Evolutionary conservation across 768 basidiomycete species (phyloP), one percentile per base, ranked within the genome.

Genomic region (Termitomyces sp.): DNA sequence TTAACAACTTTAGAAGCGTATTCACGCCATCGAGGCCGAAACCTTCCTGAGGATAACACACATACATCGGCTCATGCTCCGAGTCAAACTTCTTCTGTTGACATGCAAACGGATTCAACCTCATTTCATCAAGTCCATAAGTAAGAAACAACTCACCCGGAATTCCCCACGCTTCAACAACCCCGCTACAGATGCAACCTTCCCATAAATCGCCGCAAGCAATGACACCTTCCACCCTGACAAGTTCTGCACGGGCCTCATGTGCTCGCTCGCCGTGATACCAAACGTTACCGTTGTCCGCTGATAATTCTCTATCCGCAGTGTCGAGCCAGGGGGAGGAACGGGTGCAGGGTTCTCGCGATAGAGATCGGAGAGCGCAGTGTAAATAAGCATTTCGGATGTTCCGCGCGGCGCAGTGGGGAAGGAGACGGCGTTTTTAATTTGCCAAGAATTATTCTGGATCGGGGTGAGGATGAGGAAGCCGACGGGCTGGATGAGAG

Each of bases 31-130:
- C 77, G 7, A 79, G 58, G 16, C 78, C 78, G 55, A 81, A 80
- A 2, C 74, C 77, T 10, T 82, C 73, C 3, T 74, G 69, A 3
- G 80, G 79, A 59, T 79, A 81, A 65, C 79, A 81, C 9, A 81
- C 75, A 60, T 80, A 82, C 75, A 80, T 79, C 2, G 72, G 72
- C 31, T 73, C 66, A 26, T 72, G 67, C 18, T 69, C 65, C 10
- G 77, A 69, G 47, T 79, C 75, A 51, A 82, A 81, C 66, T 81
- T 80, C 34, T 69, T 71, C 79, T 78, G 60, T 28, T 41, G 55
- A 20, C 6, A 5, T 12, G 16, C 48, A 22, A 33, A 33, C 4
- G 31, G 22, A 12, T 33, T 49, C 29, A 49, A 8, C 12, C 29
- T 13, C 48, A 5, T n/a, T 8, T n/a, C 12, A 33, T 49, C n/a